phyloP scores from a whole-genome alignment of 305 asterid species.

The Salvia sclarea region DNA sequence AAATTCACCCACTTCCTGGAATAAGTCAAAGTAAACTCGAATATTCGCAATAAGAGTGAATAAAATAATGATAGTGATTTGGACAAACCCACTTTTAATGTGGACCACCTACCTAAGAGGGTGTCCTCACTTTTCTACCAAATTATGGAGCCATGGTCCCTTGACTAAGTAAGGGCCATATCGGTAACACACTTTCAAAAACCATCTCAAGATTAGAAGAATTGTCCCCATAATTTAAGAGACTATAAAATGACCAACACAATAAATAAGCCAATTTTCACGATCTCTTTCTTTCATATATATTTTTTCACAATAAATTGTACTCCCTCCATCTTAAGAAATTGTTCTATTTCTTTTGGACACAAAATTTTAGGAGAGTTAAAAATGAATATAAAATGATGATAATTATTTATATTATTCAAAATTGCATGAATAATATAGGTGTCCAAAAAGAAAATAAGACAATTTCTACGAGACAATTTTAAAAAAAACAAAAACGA shows the following conservation, averaged over 20 bases:
- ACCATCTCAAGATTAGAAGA: background rate
- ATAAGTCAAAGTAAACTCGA: conserved; percentile 2
- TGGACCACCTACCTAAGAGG: conserved; percentile 33
- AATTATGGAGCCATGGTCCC: conserved; percentile 33
- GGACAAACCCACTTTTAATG: conserved; percentile 21
- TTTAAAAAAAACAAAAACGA: too few species aligned
- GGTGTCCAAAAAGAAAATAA: too few species aligned
- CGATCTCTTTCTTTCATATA: too few species aligned
- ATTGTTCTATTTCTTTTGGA: too few species aligned
- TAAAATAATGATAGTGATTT: conserved; percentile 1
- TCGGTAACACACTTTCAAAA: background rate
- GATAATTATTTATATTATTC: too few species aligned
- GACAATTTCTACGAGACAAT: too few species aligned
- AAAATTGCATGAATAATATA: too few species aligned
- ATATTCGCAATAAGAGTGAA: background rate
- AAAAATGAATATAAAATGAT: too few species aligned
- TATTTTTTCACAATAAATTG: too few species aligned
- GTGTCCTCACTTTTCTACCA: conserved; percentile 33
- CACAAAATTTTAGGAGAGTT: too few species aligned
- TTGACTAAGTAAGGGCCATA: conserved; percentile 21
- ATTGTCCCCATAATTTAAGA: background rate
- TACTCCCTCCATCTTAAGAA: too few species aligned
- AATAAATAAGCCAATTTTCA: too few species aligned
- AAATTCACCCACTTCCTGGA: background rate
- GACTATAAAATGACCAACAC: background rate